Percentiles rank a stretch among this genome's conserved stretches.
These are phyloP conservation scores for Eucalyptus polyanthemos DNA, from an alignment of 345 rosid species.

Conservation along the genomic window DNA sequence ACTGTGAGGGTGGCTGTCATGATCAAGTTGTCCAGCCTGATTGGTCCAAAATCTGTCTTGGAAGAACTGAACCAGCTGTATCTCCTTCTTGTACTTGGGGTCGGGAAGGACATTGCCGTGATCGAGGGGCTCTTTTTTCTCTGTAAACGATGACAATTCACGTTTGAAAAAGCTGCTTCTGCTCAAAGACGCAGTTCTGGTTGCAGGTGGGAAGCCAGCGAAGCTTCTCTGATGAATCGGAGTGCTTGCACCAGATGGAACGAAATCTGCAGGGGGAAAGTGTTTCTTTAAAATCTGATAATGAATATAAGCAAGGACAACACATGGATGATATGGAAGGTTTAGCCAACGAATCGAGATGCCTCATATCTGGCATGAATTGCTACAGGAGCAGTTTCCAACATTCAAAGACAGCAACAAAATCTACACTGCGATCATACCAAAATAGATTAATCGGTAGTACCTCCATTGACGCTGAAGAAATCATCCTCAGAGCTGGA, in stretches of 20 bases:
- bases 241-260: background rate
- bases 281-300: background rate
- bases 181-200: background rate
- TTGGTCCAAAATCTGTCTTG: background rate
- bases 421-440: background rate
- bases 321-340: background rate
- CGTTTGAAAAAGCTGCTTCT: background rate
- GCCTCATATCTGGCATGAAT: background rate
- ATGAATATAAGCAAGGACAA: background rate
- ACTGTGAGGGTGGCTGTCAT: background rate
- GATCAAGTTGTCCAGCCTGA: background rate
- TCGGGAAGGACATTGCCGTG: background rate
- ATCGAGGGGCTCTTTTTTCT: background rate
- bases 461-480: background rate
- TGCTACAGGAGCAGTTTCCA: background rate
- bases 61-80: background rate
- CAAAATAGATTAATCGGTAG: background rate
- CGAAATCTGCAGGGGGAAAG: background rate
- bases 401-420: background rate
- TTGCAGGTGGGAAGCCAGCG: background rate
- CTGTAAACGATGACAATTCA: background rate
- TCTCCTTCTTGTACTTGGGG: background rate
- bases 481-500: conserved; percentile 16
- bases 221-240: background rate
- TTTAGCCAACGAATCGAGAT: background rate